Conservation (phyloP, 1,284 basidiomycete genomes). For the Ganoderma lingzhi region DNA sequence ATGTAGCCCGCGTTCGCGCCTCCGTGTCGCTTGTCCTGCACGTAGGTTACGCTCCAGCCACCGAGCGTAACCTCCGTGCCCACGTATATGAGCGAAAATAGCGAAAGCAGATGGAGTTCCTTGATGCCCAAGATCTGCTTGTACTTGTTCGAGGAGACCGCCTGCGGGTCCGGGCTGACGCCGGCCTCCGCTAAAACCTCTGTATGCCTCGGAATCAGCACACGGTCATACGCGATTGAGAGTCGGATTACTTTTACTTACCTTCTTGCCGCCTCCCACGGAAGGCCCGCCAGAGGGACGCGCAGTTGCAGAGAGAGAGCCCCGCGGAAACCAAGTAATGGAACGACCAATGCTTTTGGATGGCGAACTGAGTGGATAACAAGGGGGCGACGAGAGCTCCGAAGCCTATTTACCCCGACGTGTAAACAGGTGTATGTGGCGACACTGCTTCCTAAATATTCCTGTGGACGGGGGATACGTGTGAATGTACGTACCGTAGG, state of each 20-base stretch:
- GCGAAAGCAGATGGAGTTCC: constrained; percentile 64
- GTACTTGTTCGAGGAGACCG: constrained; percentile 54
- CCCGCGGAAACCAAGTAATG: constrained; percentile 69
- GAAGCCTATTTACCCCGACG: constrained; percentile 47
- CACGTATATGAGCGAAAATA: constrained; percentile 72
- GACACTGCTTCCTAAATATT: background rate
- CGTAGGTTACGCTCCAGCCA: constrained; percentile 30
- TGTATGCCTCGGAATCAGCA: background rate
- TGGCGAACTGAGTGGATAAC: constrained; percentile 67
- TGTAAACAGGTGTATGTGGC: background rate
- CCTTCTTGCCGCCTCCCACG: constrained; percentile 60
- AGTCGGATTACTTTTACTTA: constrained; percentile 27
- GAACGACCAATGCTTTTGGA: constrained; percentile 60
- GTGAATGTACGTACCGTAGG: constrained; percentile 37
- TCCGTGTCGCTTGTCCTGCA: constrained; percentile 36
- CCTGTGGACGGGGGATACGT: background rate
- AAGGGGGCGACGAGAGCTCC: constrained; percentile 69
- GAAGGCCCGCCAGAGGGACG: constrained; percentile 59
- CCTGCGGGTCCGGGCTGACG: constrained; percentile 44
- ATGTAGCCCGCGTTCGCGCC: constrained; percentile 45
- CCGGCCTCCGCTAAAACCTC: constrained; percentile 46
- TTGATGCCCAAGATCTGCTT: constrained; percentile 60
- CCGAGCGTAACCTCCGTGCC: constrained; percentile 75
- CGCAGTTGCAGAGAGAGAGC: constrained; percentile 55
- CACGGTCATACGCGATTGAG: too few species aligned